Base-by-base conservation (phyloP, 129 eudicot species). In the Smallanthus sonchifolius region DNA sequence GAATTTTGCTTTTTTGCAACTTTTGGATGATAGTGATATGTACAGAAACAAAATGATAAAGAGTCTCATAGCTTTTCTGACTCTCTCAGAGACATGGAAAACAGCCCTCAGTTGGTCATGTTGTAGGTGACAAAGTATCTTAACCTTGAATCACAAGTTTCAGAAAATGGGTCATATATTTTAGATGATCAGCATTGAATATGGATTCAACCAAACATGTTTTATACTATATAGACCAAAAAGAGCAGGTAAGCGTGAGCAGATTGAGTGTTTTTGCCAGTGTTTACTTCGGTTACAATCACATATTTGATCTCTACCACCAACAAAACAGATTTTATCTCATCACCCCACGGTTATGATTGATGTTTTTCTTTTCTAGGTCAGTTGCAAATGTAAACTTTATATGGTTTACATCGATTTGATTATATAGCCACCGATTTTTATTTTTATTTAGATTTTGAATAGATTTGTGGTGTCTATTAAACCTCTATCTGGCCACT, bases 91-190 rank as follows among this genome's bases (percentile, higher is more conserved):
- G 75, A 95, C 99, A 75, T 95, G 99, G 74, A 95, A 95, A 82
- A 86, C 97, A 63, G 99, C 90, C 76, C 81, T 78, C 15, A 92
- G 95, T 68, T 92, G 98, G 80, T 92, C 98, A 79, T 92, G 98
- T 76, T 89, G 96, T 80, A 92, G 71, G 80, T 89, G 95, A 70
- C 98, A 92, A 48, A 92, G 84, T 77, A 92, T 82, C 70, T 92
- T 89, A n/a, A 92, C 90, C 98, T 92, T 40, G 7, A 74, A 79
- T 74, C 64, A 69, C 67, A 76, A 79, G 39, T 72, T 37, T 39
- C 54, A 73, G 15, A 44, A 79, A 4, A 48, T 43, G 3, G 57
- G 40, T 84, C 63, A 78, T 77, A 13, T 38, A 72, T 13, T 59
- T 61, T 42, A 61, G 37, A 74, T 61, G 57, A 48, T 73, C 32